Evolutionary conservation across 2,329 filamentous ascomycete species (phyloP).

Genomic region (Colletotrichum sansevieriae): DNA sequence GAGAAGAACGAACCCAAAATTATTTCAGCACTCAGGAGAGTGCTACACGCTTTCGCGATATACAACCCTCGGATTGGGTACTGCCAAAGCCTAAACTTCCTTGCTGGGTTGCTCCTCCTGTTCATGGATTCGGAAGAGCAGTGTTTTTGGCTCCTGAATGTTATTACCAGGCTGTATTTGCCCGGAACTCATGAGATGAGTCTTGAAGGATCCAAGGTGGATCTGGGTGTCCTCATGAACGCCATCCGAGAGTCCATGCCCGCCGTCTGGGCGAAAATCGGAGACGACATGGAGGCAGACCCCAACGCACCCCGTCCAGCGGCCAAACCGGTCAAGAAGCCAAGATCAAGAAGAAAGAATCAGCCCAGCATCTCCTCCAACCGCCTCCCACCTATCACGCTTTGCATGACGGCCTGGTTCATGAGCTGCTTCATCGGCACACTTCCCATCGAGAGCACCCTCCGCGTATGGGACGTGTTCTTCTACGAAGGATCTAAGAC

Average conservation of each 20-base stretch:
- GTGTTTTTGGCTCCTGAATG: conserved; percentile 91
- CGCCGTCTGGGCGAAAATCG: conserved; percentile 88
- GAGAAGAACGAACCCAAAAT: conserved; percentile 76
- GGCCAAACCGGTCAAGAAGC: conserved; percentile 45
- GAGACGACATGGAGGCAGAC: conserved; percentile 76
- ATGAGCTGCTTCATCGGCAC: conserved; percentile 98
- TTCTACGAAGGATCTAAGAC: conserved; percentile 97
- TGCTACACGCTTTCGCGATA: conserved; percentile 89
- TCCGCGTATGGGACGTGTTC: conserved; percentile 95
- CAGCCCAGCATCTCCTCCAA: conserved; percentile 57
- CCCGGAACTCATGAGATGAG: conserved; percentile 93
- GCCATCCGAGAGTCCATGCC: conserved; percentile 86
- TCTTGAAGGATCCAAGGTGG: conserved; percentile 91
- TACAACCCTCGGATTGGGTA: conserved; percentile 95
- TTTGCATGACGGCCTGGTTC: conserved; percentile 96
- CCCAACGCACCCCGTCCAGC: conserved; percentile 52
- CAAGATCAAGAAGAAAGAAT: conserved; percentile 56
- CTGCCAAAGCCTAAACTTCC: conserved; percentile 95
- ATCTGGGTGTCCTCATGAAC: conserved; percentile 93
- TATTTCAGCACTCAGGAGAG: conserved; percentile 83
- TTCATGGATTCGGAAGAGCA: conserved; percentile 93
- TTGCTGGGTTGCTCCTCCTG: conserved; percentile 88
- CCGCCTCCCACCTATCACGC: conserved; percentile 86
- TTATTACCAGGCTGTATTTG: conserved; percentile 89
- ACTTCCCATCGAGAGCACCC: conserved; percentile 88